phyloP scores from a whole-genome alignment of 1,284 basidiomycete species.

The Fomes fomentarius region DNA sequence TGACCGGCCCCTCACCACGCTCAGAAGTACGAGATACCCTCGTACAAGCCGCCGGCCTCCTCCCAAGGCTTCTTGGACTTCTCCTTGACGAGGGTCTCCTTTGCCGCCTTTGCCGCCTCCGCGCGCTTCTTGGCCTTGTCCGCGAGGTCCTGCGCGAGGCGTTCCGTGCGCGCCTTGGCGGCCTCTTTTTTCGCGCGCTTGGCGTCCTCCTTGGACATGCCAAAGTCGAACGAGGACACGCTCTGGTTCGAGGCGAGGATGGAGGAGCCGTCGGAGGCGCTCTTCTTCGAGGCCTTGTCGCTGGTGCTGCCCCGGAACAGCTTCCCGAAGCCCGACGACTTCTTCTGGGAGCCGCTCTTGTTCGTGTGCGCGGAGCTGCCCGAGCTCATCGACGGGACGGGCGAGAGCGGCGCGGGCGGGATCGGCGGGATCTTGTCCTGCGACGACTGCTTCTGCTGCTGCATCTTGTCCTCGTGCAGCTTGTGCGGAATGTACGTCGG shows the following conservation, averaged over 20 bases:
- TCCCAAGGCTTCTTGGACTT: conserved; percentile 17
- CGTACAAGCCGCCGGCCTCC: conserved; percentile 22
- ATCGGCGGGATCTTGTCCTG: background rate
- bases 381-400: conserved; percentile 2
- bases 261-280: conserved; percentile 6
- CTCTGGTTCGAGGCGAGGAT: conserved; percentile 10
- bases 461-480: background rate
- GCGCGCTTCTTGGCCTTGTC: conserved; percentile 20
- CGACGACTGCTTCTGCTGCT: no score
- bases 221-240: conserved; percentile 28
- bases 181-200: conserved; percentile 51
- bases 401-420: conserved; percentile 4
- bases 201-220: conserved; percentile 44
- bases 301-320: conserved; percentile 11
- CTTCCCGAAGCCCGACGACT: conserved; percentile 19
- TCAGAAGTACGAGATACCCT: conserved; percentile 24
- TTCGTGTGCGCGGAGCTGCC: background rate
- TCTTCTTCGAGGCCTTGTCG: conserved; percentile 10
- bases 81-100: conserved; percentile 6
- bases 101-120: conserved; percentile 18
- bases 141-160: conserved; percentile 42
- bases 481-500: background rate
- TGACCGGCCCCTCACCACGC: background rate
- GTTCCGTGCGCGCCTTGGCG: conserved; percentile 42
- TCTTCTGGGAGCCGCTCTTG: background rate